These are phyloP conservation scores for Graphiopsis chlorocephala DNA, from an alignment of 2,329 filamentous ascomycete species.

Conservation along the genomic window DNA sequence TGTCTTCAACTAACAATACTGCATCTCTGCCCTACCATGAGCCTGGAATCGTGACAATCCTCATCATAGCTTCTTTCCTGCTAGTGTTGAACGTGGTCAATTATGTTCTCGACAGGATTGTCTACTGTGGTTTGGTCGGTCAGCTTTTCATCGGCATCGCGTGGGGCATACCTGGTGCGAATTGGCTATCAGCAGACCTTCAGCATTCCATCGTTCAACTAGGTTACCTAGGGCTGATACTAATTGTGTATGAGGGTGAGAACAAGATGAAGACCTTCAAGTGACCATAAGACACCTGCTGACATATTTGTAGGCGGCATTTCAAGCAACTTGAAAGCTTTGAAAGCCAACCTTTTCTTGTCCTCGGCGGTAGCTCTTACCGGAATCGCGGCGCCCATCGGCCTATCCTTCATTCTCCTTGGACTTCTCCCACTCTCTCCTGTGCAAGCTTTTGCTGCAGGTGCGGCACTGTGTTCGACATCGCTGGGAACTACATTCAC, in stretches of 20 bases:
- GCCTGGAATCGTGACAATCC: conserved; percentile 53
- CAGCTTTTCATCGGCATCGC: conserved; percentile 69
- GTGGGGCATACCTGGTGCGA: conserved; percentile 65
- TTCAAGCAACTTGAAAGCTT: conserved; percentile 50
- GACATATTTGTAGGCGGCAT: conserved; percentile 43
- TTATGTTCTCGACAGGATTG: conserved; percentile 40
- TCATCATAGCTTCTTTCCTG: conserved; percentile 61
- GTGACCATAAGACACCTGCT: conserved; percentile 18
- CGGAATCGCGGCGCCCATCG: conserved; percentile 64
- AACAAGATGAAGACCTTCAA: not conserved
- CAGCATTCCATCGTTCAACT: conserved; percentile 61
- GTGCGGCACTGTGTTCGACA: conserved; percentile 71
- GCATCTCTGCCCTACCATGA: conserved; percentile 26
- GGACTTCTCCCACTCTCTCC: conserved; percentile 50
- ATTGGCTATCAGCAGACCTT: conserved; percentile 53
- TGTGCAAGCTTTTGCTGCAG: conserved; percentile 68
- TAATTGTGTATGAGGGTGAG: conserved; percentile 68
- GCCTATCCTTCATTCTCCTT: conserved; percentile 60
- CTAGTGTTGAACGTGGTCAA: conserved; percentile 25
- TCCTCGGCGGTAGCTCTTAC: conserved; percentile 63
- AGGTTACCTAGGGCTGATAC: conserved; percentile 70
- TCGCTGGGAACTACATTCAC: conserved; percentile 70
- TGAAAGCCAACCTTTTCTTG: conserved; percentile 60
- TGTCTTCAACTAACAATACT: not conserved
- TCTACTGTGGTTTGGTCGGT: conserved; percentile 70